Base-by-base conservation (phyloP, 345 rosid species). In the Rhizophora apiculata region DNA sequence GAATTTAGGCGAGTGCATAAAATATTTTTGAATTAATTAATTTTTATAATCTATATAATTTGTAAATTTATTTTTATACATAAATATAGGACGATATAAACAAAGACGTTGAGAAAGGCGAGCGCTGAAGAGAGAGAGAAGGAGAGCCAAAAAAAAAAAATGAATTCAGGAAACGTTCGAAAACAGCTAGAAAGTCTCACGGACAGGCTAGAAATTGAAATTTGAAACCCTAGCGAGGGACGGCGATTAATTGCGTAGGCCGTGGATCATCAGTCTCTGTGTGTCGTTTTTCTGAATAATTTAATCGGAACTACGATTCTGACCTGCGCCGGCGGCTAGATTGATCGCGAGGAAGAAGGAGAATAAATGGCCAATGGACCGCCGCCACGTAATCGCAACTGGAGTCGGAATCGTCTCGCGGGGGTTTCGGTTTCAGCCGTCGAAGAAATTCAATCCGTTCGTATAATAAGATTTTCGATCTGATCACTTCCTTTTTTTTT, bases 351-450 rank as follows among this genome's bases (percentile, higher is more conserved):
- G 34, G 15, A 13, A 39, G 48, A 39, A 39, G 48, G 15, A 39
- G 16, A 39, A 39, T 9, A 43, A 65, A 77, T 81, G 85, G 79
- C 79, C 51, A 34, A 46, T 48, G 29, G 55, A 31, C 71, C 72
- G 27, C 68, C 78, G 65, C 79, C 26, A 34, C 64, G 51, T 8
- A 21, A 22, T 48, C 55, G 36, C 6, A 4, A 6, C 29, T 22
- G n/a, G 2, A 51, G 60, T 53, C 54, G 76, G 60, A 56, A 16
- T 30, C 73, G 49, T 39, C 62, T 2, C 49, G 49, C 49, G 0
- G 49, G 19, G 18, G 5, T 43, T 43, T 43, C 49, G 15, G 49
- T 43, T 15, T 43, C 49, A 3, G 18, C 15, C 15, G 46, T 39
- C 46, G 46, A 39, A 39, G 46, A 11, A 39, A 39, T 2, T 39